phyloP scores from a whole-genome alignment of 1,139 yeast species.

The Pichia sp. region DNA sequence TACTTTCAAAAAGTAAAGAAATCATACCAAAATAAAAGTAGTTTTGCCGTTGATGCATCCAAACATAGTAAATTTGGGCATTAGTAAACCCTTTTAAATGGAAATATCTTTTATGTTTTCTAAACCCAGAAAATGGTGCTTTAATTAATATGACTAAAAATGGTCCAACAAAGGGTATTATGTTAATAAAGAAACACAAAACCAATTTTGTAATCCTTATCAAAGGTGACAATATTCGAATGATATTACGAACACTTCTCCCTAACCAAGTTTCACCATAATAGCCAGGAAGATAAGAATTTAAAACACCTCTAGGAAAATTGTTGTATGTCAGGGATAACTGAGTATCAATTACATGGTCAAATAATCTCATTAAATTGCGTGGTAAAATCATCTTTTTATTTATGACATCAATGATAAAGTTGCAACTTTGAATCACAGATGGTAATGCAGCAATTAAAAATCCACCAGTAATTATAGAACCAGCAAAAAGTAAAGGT shows the following conservation, averaged over 20 bases:
- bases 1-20: slow-evolving; percentile 50
- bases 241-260: slow-evolving; percentile 26
- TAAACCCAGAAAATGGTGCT: slow-evolving; percentile 54
- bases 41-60: slow-evolving; percentile 19
- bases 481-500: slow-evolving; percentile 50
- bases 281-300: slow-evolving; percentile 38
- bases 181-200: slow-evolving; percentile 35
- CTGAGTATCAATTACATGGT: slow-evolving; percentile 46
- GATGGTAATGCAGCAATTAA: slow-evolving; percentile 27
- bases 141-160: slow-evolving; percentile 44
- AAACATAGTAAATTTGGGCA: slow-evolving; percentile 31
- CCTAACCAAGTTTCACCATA: slow-evolving; percentile 33
- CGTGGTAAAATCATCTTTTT: slow-evolving; percentile 50
- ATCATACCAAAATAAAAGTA: slow-evolving; percentile 46
- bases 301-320: slow-evolving; percentile 33
- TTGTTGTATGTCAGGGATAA: slow-evolving; percentile 18
- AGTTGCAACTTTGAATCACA: slow-evolving; percentile 46
- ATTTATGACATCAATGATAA: slow-evolving; percentile 45
- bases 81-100: slow-evolving; percentile 48
- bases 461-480: slow-evolving; percentile 48
- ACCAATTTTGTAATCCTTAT: slow-evolving; percentile 32
- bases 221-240: slow-evolving; percentile 28
- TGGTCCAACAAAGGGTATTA: slow-evolving; percentile 62
- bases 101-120: slow-evolving; percentile 55
- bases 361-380: slow-evolving; percentile 52